Conservation (phyloP, 805 yeast species). For the Ascoidea tarda region DNA sequence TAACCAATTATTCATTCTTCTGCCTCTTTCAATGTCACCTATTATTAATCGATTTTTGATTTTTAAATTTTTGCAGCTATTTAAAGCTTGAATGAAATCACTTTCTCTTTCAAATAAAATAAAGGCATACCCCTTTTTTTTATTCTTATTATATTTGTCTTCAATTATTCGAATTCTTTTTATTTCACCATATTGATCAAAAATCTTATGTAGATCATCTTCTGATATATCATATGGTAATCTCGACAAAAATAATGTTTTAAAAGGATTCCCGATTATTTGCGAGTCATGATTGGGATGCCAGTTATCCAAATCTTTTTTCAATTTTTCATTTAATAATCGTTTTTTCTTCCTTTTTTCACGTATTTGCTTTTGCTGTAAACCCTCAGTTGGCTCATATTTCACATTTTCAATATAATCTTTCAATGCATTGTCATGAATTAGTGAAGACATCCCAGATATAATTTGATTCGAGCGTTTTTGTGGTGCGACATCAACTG, state of each 20-base stretch:
- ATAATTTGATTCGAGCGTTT: conserved; percentile 31
- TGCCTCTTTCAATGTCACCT: conserved; percentile 63
- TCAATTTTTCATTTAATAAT: conserved; percentile 17
- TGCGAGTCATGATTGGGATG: conserved; percentile 44
- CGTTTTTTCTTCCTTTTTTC: conserved; percentile 14
- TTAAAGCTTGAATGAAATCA: conserved; percentile 49
- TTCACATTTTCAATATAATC: conserved; percentile 14
- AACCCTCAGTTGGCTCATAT: conserved; percentile 19
- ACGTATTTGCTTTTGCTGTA: conserved; percentile 16
- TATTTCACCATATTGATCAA: conserved; percentile 55
- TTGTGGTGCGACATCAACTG: conserved; percentile 35
- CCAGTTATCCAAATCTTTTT: conserved; percentile 28
- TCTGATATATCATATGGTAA: conserved; percentile 53
- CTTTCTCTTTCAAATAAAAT: conserved; percentile 48
- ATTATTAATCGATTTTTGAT: conserved; percentile 39
- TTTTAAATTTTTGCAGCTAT: conserved; percentile 38
- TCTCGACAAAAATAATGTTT: conserved; percentile 68
- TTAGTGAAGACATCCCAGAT: conserved; percentile 27
- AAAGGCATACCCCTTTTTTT: conserved; percentile 76
- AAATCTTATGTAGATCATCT: conserved; percentile 47
- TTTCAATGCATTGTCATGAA: conserved; percentile 14
- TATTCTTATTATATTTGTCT: conserved; percentile 31
- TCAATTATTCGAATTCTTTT: conserved; percentile 45
- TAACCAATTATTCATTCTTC: conserved; percentile 50
- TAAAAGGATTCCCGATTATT: conserved; percentile 56